A percentile compares a stretch with the other conserved stretches of the same genome.
Conservation (phyloP, 306 rosid species). For the Pterocarpus santalinus region DNA sequence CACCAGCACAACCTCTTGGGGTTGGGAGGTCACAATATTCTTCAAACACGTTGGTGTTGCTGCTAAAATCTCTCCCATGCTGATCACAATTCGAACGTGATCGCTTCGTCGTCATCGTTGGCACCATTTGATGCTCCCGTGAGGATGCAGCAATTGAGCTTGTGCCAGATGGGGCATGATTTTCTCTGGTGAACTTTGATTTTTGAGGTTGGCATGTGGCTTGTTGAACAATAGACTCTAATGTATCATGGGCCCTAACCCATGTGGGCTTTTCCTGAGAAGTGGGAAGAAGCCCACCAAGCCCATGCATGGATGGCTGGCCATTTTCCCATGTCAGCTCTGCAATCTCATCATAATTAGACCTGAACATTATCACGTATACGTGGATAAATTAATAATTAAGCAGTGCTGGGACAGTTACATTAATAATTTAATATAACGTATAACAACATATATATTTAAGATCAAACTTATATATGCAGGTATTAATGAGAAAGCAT, state of each 20-base stretch:
- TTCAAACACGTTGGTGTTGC: conserved; percentile 41
- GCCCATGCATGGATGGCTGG: conserved; percentile 62
- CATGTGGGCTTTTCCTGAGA: conserved; percentile 59
- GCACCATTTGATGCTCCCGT: background rate
- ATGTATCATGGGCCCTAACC: conserved; percentile 60
- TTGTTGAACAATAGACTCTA: conserved; percentile 74
- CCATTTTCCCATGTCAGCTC: conserved; percentile 72
- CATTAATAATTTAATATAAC: background rate
- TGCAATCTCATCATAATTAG: conserved; percentile 50
- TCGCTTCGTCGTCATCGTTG: conserved; percentile 43
- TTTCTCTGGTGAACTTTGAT: conserved; percentile 30
- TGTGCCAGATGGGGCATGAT: conserved; percentile 4
- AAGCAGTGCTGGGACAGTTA: conserved; percentile 12
- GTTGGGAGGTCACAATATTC: conserved; percentile 23
- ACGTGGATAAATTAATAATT: background rate
- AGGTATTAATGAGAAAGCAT: conserved; percentile 18
- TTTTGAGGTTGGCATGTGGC: conserved; percentile 55
- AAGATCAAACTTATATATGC: background rate
- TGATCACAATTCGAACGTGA: conserved; percentile 45
- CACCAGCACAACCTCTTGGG: conserved; percentile 42
- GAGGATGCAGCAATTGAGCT: conserved; percentile 47
- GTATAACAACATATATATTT: background rate
- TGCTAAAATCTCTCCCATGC: conserved; percentile 29
- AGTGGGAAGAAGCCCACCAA: conserved; percentile 50
- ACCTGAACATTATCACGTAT: conserved; percentile 50